These are phyloP conservation scores for Lactarius sanguifluus DNA, from an alignment of 768 basidiomycete genomes.

Conservation along the genomic window DNA sequence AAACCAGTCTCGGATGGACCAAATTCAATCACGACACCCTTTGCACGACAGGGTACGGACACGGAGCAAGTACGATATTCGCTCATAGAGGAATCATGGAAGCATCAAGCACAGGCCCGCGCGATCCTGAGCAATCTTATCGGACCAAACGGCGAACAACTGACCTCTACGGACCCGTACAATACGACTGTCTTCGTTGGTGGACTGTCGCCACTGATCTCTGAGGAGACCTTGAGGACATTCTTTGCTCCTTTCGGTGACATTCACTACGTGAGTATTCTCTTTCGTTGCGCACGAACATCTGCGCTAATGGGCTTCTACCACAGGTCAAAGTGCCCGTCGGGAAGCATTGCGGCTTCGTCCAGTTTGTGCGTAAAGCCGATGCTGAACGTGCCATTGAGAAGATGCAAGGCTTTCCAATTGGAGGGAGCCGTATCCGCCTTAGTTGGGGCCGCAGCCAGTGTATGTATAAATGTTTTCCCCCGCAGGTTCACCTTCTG, in stretches of 20 bases:
- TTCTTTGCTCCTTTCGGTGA: constrained; percentile 93
- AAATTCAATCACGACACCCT: constrained; percentile 42
- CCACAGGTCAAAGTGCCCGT: constrained; percentile 91
- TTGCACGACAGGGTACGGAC: constrained; percentile 47
- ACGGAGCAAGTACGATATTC: constrained; percentile 49
- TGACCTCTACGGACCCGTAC: constrained; percentile 90
- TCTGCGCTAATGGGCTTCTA: constrained; percentile 21
- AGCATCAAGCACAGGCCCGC: constrained; percentile 80
- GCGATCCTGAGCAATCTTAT: constrained; percentile 82
- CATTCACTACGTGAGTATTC: constrained; percentile 76
- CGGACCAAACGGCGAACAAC: constrained; percentile 82
- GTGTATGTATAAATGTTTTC: constrained; percentile 51
- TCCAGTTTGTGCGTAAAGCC: constrained; percentile 88
- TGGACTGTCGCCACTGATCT: constrained; percentile 82
- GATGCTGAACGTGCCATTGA: constrained; percentile 93
- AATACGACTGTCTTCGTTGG: constrained; percentile 97
- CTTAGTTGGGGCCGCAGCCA: constrained; percentile 94
- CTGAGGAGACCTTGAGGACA: constrained; percentile 86
- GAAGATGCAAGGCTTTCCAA: constrained; percentile 95
- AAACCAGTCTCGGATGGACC: constrained; percentile 21
- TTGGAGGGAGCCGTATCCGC: constrained; percentile 88
- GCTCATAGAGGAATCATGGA: constrained; percentile 76
- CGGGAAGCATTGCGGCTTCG: constrained; percentile 94
- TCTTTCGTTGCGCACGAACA: constrained; percentile 16
- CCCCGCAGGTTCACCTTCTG: not conserved